A percentile compares a stretch with the other conserved stretches of the same genome.
phyloP scores from a whole-genome alignment of 23 red algal species.

The Chondrus crispus region DNA sequence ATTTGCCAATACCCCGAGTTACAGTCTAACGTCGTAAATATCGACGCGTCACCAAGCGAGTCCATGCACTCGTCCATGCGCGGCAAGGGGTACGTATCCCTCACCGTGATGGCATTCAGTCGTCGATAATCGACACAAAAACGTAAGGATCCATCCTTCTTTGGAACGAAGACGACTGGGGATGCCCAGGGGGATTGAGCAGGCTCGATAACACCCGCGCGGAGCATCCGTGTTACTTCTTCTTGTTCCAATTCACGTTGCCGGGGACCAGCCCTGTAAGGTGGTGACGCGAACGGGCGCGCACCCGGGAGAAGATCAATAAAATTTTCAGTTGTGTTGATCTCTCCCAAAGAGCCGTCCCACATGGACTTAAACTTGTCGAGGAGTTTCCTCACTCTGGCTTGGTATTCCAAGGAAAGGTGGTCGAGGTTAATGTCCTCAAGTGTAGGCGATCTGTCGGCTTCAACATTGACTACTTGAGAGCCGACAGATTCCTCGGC shows the following conservation, averaged over 20 bases:
- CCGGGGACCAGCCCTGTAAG: background rate
- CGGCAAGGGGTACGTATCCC: background rate
- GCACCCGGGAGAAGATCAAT: background rate
- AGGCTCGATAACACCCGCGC: background rate
- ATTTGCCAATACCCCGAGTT: constrained; percentile 1
- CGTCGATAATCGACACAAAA: background rate
- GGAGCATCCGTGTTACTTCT: background rate
- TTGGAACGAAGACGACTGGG: background rate
- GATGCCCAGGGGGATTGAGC: background rate
- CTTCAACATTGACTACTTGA: too few relatives aligned
- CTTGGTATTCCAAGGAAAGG: background rate
- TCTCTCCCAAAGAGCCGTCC: background rate
- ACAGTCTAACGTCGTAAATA: background rate
- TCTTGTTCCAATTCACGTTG: background rate
- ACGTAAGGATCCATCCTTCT: background rate
- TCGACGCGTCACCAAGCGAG: background rate
- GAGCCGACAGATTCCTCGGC: background rate
- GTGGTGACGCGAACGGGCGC: background rate
- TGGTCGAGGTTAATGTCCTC: background rate
- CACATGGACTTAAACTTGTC: background rate
- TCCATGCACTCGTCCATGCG: constrained; percentile 37
- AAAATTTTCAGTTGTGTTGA: background rate
- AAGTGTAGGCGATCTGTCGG: background rate
- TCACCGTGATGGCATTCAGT: background rate
- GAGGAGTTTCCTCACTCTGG: background rate